These are phyloP conservation scores for Pseudocercospora vitis DNA, from an alignment of 2,329 filamentous ascomycete species.

Conservation along the genomic window DNA sequence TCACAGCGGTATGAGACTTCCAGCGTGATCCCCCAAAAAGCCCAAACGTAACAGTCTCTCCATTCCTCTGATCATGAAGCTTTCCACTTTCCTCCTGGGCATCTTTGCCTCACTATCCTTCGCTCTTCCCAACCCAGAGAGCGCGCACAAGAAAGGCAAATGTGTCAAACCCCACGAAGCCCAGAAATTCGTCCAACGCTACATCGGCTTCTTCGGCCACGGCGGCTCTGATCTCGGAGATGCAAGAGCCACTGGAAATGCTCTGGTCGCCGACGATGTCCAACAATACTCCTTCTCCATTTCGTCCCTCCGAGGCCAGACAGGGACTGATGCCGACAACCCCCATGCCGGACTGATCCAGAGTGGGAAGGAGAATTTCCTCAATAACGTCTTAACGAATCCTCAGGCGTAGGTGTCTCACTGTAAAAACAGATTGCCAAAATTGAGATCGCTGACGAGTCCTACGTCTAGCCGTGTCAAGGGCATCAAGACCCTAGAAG, in stretches of 20 bases:
- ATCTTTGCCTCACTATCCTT: not conserved
- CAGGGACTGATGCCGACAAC: not conserved
- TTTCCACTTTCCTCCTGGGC: not conserved
- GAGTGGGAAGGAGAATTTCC: conserved; percentile 10
- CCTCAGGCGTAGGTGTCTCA: conserved; percentile 1
- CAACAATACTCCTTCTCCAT: conserved; percentile 11
- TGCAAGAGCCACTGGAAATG: conserved; percentile 11
- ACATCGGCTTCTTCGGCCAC: conserved; percentile 6
- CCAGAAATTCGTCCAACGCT: conserved; percentile 6
- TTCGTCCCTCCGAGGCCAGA: not conserved
- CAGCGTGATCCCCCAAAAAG: too few species aligned
- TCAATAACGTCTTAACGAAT: not conserved
- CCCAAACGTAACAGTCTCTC: too few species aligned
- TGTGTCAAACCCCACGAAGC: conserved; percentile 11
- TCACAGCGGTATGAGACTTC: too few species aligned
- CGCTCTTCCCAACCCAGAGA: not conserved
- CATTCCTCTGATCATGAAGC: not conserved
- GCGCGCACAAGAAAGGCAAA: conserved; percentile 1
- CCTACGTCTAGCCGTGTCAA: not conserved
- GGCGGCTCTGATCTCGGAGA: conserved; percentile 13
- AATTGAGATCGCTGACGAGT: not conserved
- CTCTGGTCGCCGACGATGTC: conserved; percentile 12
- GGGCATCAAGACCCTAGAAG: conserved; percentile 7
- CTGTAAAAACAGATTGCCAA: too few species aligned
- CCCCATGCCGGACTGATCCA: conserved; percentile 1